These are phyloP conservation scores for Auxenochlorella pyrenoidosa DNA, from an alignment of 139 green algal species.

Conservation along the genomic window DNA sequence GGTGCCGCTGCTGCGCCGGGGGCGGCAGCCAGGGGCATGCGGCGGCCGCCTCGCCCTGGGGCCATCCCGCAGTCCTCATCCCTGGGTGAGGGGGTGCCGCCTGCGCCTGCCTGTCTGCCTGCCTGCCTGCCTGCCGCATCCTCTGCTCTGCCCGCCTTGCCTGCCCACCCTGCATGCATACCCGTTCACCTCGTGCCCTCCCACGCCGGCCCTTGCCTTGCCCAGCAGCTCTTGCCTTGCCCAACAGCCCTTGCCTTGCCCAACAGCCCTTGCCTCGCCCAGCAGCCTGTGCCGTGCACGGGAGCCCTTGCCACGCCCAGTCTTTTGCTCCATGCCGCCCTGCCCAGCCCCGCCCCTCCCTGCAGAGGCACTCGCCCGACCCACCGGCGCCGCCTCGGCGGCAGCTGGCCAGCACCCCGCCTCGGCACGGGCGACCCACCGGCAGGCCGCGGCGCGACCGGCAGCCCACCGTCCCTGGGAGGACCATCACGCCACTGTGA, in stretches of 20 bases:
- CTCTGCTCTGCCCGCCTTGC: no score
- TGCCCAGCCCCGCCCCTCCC: not conserved
- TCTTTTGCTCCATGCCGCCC: no score
- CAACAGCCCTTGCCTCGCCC: no score
- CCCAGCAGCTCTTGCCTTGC: no score
- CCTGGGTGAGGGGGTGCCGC: not conserved
- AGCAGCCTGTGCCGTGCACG: no score
- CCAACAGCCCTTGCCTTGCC: no score
- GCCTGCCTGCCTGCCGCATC: no score
- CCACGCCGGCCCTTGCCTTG: no score
- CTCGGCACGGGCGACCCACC: not conserved
- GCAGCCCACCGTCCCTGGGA: not conserved
- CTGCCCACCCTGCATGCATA: no score
- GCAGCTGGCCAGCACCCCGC: constrained; percentile 6
- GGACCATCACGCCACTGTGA: constrained; percentile 31
- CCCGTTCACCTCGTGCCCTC: no score
- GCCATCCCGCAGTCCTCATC: not conserved
- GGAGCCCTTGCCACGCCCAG: no score
- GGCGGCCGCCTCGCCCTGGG: not conserved
- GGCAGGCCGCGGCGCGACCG: not conserved
- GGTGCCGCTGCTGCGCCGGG: not conserved
- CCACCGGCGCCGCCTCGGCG: not conserved
- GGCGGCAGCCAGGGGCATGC: not conserved
- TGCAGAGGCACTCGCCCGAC: not conserved
- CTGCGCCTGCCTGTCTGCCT: no score